These are phyloP conservation scores for Xylaria sp. DNA, from an alignment of 2,329 filamentous ascomycete genomes.

Conservation along the genomic window DNA sequence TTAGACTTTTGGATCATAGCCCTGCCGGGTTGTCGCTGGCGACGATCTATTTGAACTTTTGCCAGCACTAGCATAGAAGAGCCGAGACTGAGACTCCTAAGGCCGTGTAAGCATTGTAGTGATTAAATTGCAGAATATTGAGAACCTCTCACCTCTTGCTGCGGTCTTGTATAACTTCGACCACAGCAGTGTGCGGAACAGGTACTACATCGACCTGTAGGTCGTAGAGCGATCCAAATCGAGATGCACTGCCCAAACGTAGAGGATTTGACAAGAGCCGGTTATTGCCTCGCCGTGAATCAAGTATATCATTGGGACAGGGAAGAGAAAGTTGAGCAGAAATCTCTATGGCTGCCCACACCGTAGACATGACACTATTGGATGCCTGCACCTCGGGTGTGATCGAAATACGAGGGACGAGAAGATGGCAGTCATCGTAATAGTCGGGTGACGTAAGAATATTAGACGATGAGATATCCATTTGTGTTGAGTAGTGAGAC, in stretches of 20 bases:
- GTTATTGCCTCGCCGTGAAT: constrained; percentile 12
- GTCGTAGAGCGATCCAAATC: constrained; percentile 62
- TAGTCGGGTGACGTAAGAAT: constrained; percentile 45
- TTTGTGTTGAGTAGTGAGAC: constrained; percentile 21
- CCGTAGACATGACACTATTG: constrained; percentile 48
- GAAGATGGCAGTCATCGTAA: constrained; percentile 48
- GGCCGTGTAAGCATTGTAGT: constrained; percentile 28
- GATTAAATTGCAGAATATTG: constrained; percentile 2
- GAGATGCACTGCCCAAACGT: constrained; percentile 42
- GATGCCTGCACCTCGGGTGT: constrained; percentile 56
- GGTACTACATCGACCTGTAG: constrained; percentile 60
- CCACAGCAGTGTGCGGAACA: constrained; percentile 53
- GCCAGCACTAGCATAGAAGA: constrained; percentile 62
- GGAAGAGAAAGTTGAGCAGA: constrained; percentile 54
- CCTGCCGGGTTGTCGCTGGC: constrained; percentile 21
- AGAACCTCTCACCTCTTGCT: constrained; percentile 26
- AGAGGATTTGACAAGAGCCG: constrained; percentile 37
- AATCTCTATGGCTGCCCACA: constrained; percentile 65
- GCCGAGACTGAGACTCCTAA: constrained; percentile 56
- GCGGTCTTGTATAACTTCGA: constrained; percentile 58
- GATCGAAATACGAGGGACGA: constrained; percentile 58
- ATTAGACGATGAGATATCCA: constrained; percentile 44
- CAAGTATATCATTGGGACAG: constrained; percentile 13
- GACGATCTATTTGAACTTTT: constrained; percentile 54
- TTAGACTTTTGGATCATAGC: constrained; percentile 57